These are phyloP conservation scores for Cryptosporidium muris DNA, from an alignment of 169 alveolate genomes.

Conservation along the genomic window DNA sequence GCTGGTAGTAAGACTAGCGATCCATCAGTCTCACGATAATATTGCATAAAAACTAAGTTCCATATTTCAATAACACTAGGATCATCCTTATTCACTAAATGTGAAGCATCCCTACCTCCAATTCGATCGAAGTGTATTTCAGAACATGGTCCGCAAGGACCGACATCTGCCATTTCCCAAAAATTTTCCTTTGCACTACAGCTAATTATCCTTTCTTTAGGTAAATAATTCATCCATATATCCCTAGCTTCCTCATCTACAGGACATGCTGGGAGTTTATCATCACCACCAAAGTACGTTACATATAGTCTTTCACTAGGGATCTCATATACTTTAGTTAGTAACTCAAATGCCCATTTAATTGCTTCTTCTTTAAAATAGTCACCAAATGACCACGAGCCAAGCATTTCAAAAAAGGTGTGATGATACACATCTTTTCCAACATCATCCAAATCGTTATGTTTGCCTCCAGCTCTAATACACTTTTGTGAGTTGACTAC, in stretches of 20 bases:
- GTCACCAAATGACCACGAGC: constrained; percentile 96
- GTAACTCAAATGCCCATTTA: constrained; percentile 91
- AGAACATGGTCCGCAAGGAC: constrained; percentile 97
- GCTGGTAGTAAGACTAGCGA: constrained; percentile 87
- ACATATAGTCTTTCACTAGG: constrained; percentile 87
- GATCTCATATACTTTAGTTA: constrained; percentile 87
- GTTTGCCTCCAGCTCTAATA: constrained; percentile 93
- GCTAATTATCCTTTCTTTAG: constrained; percentile 80
- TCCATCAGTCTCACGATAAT: constrained; percentile 87
- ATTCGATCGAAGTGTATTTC: constrained; percentile 92
- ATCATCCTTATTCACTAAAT: constrained; percentile 90
- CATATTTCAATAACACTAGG: constrained; percentile 94
- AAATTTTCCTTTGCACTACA: constrained; percentile 91
- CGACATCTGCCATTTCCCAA: constrained; percentile 98
- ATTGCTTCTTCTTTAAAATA: constrained; percentile 92
- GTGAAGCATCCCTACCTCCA: constrained; percentile 90
- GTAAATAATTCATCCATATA: constrained; percentile 88
- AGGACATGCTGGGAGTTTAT: constrained; percentile 85
- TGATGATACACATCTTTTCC: constrained; percentile 95
- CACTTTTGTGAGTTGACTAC: constrained; percentile 93
- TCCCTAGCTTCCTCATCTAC: constrained; percentile 87
- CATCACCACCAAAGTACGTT: constrained; percentile 94
- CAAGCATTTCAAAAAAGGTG: constrained; percentile 96
- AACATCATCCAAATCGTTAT: constrained; percentile 91
- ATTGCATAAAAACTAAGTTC: constrained; percentile 95